A percentile compares a stretch with the other conserved stretches of the same genome.
phyloP scores from a whole-genome alignment of 768 basidiomycete species.

The Pholiota microspora region DNA sequence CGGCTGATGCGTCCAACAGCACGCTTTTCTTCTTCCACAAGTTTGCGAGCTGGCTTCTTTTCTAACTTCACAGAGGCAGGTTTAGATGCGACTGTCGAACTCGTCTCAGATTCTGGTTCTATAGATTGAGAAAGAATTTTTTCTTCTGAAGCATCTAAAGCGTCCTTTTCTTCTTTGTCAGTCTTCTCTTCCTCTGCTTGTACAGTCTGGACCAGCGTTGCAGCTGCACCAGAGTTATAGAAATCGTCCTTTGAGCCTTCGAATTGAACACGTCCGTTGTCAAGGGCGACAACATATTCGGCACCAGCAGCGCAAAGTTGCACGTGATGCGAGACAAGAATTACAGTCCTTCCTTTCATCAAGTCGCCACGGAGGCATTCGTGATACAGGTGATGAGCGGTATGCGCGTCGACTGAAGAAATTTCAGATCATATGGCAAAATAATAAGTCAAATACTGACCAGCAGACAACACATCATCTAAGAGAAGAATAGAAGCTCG shows the following conservation, averaged over 20 bases:
- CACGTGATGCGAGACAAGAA: conserved; percentile 95
- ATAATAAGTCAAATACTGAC: conserved; percentile 23
- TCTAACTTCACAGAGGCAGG: conserved; percentile 26
- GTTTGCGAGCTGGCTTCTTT: conserved; percentile 61
- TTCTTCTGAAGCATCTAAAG: conserved; percentile 41
- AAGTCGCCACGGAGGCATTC: conserved; percentile 84
- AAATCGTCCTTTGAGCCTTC: conserved; percentile 67
- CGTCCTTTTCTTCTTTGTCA: conserved; percentile 50
- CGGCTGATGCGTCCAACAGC: conserved; percentile 68
- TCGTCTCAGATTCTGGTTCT: conserved; percentile 32
- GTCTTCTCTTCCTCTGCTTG: conserved; percentile 46
- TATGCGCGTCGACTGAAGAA: conserved; percentile 82
- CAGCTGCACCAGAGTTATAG: conserved; percentile 63
- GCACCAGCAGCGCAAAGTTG: conserved; percentile 84
- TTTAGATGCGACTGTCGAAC: conserved; percentile 36
- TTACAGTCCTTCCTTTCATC: conserved; percentile 76
- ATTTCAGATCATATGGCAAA: conserved; percentile 1
- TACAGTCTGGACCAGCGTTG: conserved; percentile 60
- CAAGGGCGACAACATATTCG: conserved; percentile 77
- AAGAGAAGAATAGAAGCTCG: conserved; percentile 78
- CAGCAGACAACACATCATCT: conserved; percentile 74
- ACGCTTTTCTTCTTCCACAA: conserved; percentile 83
- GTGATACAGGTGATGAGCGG: conserved; percentile 83
- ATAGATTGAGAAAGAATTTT: conserved; percentile 40
- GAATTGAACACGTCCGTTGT: conserved; percentile 78